Evolutionary conservation across 495 filamentous ascomycete genomes (phyloP), one percentile per base, ranked within the genome.

Genomic region (Choiromyces venosus): DNA sequence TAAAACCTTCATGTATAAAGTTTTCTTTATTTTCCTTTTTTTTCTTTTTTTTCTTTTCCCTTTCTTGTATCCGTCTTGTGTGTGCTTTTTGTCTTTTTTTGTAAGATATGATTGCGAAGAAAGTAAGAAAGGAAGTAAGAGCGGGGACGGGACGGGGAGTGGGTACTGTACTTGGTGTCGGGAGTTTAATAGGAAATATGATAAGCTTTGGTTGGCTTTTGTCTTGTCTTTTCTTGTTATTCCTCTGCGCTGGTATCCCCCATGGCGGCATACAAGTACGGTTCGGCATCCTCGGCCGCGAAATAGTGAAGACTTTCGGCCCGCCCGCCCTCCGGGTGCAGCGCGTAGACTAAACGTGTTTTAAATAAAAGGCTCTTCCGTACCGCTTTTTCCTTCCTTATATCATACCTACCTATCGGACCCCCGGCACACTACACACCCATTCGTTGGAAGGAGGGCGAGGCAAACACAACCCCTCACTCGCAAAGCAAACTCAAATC

Each of bases 81-180:
- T 14, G 25, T 12, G 19, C 44, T 52, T 44, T 44, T 52, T 46
- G 29, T 33, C 4, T 56, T 61, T 12, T 29, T 29, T 61, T 61
- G 52, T 61, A 61, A 61, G n/a, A 61, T 61, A 61, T 61, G n/a
- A 29, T 10, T 29, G 14, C 29, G n/a, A 25, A 29, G n/a, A 61
- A 29, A 9, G 52, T n/a, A n/a, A n/a, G n/a, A n/a, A n/a, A n/a
- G n/a, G n/a, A n/a, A n/a, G n/a, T n/a, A n/a, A n/a, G n/a, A n/a
- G n/a, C n/a, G n/a, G n/a, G n/a, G n/a, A n/a, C n/a, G 52, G 25
- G 21, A 10, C n/a, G 21, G 40, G 40, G 40, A 18, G 40, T 19
- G 42, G 52, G 52, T 61, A 29, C 46, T 56, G 46, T 56, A 61
- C 52, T 61, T 29, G 52, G 52, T 61, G 52, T 61, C 52, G n/a